Conservation (phyloP, 345 rosid species). For the Hibiscus syriacus region DNA sequence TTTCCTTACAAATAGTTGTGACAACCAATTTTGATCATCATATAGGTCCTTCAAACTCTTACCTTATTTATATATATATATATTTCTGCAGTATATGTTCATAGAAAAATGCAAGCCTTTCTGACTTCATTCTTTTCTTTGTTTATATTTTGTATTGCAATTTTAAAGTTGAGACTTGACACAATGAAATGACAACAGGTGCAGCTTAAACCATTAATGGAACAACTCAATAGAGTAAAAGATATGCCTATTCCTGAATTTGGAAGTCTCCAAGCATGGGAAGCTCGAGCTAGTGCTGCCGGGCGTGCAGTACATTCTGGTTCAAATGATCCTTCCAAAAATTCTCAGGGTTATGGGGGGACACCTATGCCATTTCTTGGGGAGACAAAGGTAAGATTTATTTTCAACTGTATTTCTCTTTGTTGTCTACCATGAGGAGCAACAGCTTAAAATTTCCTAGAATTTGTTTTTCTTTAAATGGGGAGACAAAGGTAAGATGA, state of each 20-base stretch:
- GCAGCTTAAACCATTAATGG: slow-evolving; percentile 65
- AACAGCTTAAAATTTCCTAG: slow-evolving; percentile 1
- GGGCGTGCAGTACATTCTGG: slow-evolving; percentile 44
- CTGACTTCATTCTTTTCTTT: not conserved
- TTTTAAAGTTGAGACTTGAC: slow-evolving; percentile 1
- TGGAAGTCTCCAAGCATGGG: slow-evolving; percentile 80
- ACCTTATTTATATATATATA: not conserved
- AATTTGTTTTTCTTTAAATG: too few relatives aligned
- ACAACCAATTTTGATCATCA: not conserved
- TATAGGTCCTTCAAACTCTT: not conserved
- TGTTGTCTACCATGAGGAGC: slow-evolving; percentile 10
- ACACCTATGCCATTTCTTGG: slow-evolving; percentile 90
- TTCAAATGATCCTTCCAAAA: slow-evolving; percentile 68
- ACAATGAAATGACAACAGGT: slow-evolving; percentile 42
- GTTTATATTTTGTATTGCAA: not conserved
- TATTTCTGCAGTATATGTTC: not conserved
- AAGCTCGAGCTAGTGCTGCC: slow-evolving; percentile 72
- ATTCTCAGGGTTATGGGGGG: slow-evolving; percentile 67
- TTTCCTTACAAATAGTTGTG: too few relatives aligned
- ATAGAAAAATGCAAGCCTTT: not conserved
- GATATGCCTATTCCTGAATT: slow-evolving; percentile 73
- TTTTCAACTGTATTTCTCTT: not conserved
- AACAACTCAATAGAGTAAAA: slow-evolving; percentile 72
- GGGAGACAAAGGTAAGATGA: too few relatives aligned
- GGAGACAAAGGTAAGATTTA: slow-evolving; percentile 60